Percentiles rank a stretch among this genome's conserved stretches.
These are phyloP conservation scores for Gliomastix tumulicola DNA, from an alignment of 2,329 filamentous ascomycete genomes.

Conservation along the genomic window DNA sequence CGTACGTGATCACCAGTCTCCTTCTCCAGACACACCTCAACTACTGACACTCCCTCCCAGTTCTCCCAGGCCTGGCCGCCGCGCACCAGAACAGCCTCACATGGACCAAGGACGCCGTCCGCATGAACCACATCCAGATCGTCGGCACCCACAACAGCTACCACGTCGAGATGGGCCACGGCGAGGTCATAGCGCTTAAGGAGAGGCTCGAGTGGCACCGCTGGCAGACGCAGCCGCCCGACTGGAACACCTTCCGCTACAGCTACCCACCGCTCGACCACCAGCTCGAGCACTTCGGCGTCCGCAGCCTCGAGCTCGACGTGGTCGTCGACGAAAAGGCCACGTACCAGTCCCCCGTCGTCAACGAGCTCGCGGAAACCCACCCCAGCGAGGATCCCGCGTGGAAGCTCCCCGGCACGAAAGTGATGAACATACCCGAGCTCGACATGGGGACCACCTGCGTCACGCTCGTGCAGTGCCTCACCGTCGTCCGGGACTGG, in stretches of 20 bases:
- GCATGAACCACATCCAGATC: conserved; percentile 44
- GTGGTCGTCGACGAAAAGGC: conserved; percentile 37
- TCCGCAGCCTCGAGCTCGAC: conserved; percentile 40
- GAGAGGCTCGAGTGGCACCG: no score
- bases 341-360: no score
- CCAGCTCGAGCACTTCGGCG: conserved; percentile 35
- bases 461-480: conserved; percentile 35
- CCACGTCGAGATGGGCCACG: conserved; percentile 40
- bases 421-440: conserved; percentile 43
- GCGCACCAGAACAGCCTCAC: conserved; percentile 22
- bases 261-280: conserved; percentile 34
- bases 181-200: no score
- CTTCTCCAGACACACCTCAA: no score
- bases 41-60: no score
- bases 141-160: conserved; percentile 45
- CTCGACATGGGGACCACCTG: conserved; percentile 36
- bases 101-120: conserved; percentile 23
- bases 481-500: conserved; percentile 34
- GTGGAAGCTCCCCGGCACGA: conserved; percentile 33
- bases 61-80: no score
- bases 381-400: conserved; percentile 27
- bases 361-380: no score
- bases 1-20: no score
- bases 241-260: conserved; percentile 35
- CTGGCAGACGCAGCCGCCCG: conserved; percentile 28